These are phyloP conservation scores for Cymbopogon flexuosus DNA, from an alignment of 202 grass and related monocot genomes.

Conservation along the genomic window DNA sequence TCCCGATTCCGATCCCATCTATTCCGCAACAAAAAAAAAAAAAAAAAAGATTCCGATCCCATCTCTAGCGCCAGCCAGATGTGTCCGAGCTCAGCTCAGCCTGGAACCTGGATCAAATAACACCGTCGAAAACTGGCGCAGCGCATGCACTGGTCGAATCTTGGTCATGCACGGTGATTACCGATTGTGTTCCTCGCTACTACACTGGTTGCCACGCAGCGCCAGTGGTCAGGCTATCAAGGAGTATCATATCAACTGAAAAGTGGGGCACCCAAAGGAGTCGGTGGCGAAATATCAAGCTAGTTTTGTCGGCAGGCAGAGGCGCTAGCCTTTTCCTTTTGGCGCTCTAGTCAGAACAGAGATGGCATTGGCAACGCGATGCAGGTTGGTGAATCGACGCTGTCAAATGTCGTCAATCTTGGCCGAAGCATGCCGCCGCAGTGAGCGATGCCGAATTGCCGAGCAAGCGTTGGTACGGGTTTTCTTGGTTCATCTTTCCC, in stretches of 20 bases:
- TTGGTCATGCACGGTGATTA: not conserved
- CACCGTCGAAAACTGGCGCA: not conserved
- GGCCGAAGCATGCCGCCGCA: not conserved
- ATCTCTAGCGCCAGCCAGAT: not conserved
- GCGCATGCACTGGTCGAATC: not conserved
- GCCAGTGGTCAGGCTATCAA: not conserved
- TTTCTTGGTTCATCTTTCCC: not conserved
- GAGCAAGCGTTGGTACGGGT: not conserved
- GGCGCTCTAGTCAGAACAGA: not conserved
- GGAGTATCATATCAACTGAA: too few relatives aligned
- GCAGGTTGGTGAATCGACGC: not conserved
- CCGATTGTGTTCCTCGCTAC: not conserved
- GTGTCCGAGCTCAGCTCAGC: not conserved
- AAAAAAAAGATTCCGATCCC: too few relatives aligned
- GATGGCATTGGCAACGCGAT: not conserved
- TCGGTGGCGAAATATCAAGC: not conserved
- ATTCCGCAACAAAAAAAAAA: too few relatives aligned
- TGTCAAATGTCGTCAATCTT: not conserved
- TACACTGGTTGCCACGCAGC: not conserved
- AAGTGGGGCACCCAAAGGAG: not conserved
- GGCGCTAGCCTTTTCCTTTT: not conserved
- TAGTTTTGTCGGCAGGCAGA: not conserved
- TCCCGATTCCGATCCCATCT: not conserved
- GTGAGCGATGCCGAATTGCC: not conserved
- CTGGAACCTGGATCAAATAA: not conserved